These are phyloP conservation scores for Aspergillus bridgeri DNA, from an alignment of 495 filamentous ascomycete genomes.

Conservation along the genomic window DNA sequence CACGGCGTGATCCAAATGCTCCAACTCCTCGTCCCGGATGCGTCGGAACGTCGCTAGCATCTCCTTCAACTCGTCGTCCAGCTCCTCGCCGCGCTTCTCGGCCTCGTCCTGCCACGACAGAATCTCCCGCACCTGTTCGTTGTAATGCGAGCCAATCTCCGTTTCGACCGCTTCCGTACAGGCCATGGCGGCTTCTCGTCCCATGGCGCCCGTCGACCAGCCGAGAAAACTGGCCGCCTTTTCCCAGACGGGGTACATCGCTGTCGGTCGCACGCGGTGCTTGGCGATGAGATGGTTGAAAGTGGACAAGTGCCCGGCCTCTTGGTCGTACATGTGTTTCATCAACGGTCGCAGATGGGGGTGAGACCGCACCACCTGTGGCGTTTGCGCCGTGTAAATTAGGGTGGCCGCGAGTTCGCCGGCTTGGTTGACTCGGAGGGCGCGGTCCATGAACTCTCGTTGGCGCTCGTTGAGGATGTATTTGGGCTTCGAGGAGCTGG, in stretches of 20 bases:
- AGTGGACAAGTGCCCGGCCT: conserved; percentile 76
- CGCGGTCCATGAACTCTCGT: conserved; percentile 71
- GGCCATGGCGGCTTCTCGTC: conserved; percentile 94
- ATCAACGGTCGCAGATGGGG: conserved; percentile 86
- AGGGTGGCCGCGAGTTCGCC: conserved; percentile 84
- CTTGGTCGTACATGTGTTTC: conserved; percentile 98
- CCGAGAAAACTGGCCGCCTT: conserved; percentile 78
- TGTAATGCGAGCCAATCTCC: conserved; percentile 95
- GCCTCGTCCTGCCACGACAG: conserved; percentile 73
- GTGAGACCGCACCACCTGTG: conserved; percentile 68
- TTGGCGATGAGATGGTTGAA: conserved; percentile 83
- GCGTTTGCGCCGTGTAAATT: conserved; percentile 80
- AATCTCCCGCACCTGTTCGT: conserved; percentile 79
- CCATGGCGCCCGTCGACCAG: conserved; percentile 86
- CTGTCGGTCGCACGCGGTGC: conserved; percentile 90
- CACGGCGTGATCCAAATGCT: conserved; percentile 94
- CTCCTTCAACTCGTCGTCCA: conserved; percentile 73
- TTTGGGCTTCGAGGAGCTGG: conserved; percentile 35
- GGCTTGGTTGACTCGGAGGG: conserved; percentile 86
- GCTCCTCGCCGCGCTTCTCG: conserved; percentile 62
- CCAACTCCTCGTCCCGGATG: conserved; percentile 93
- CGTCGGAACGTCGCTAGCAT: conserved; percentile 70
- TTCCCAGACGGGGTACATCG: conserved; percentile 92
- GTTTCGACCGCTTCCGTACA: conserved; percentile 99
- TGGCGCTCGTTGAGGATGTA: conserved; percentile 68